Evolutionary conservation across 257 asterid genomes (phyloP).

Genomic region (Petrea volubilis): DNA sequence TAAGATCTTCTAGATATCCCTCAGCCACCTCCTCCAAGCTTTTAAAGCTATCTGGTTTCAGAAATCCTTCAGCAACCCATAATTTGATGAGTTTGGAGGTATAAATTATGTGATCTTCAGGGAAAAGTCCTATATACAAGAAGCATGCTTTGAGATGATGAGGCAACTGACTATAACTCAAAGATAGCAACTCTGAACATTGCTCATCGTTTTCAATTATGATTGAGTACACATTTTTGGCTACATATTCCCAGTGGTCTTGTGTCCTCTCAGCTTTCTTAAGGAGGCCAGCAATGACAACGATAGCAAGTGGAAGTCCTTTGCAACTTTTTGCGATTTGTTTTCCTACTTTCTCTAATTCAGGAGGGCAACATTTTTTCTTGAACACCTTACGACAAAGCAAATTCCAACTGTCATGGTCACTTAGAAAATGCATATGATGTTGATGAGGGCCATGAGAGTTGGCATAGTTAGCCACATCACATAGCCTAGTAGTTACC

Average conservation of each 20-base stretch:
- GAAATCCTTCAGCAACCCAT: not conserved
- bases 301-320: conserved; percentile 27
- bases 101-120: not conserved
- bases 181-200: not conserved
- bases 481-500: not conserved
- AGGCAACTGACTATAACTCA: conserved; percentile 18
- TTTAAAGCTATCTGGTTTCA: not conserved
- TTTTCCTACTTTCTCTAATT: not conserved
- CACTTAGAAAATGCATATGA: not conserved
- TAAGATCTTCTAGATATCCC: not conserved
- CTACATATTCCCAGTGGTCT: conserved; percentile 12
- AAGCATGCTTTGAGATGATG: conserved; percentile 10
- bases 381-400: not conserved
- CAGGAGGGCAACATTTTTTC: not conserved
- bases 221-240: not conserved
- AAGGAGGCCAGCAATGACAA: conserved; percentile 7
- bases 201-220: not conserved
- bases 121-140: not conserved
- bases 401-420: not conserved
- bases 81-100: not conserved
- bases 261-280: not conserved
- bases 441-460: not conserved
- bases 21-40: not conserved
- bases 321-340: not conserved
- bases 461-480: not conserved